Conservation (phyloP, 768 basidiomycete species). For the Mycena galopus region DNA sequence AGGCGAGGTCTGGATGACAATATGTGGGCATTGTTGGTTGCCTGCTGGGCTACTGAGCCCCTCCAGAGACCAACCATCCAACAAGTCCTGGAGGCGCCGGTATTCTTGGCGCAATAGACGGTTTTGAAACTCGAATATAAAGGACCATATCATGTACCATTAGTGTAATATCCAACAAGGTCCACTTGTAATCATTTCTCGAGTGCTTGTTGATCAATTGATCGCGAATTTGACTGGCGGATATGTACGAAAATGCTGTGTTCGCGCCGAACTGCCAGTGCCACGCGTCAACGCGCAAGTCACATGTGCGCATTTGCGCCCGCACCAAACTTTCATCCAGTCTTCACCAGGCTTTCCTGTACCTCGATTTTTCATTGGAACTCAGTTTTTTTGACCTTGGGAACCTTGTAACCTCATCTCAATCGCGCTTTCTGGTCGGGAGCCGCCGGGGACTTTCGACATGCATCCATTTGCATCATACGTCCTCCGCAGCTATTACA, state of each 20-base stretch:
- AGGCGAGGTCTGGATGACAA: constrained; percentile 60
- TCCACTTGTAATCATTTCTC: too few species aligned
- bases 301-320: not conserved
- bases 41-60: constrained; percentile 57
- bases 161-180: too few species aligned
- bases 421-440: not conserved
- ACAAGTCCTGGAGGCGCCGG: constrained; percentile 43
- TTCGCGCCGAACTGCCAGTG: not conserved
- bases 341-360: too few species aligned
- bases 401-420: too few species aligned
- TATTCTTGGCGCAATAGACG: constrained; percentile 16
- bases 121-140: too few species aligned
- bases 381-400: too few species aligned
- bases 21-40: constrained; percentile 58
- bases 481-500: constrained; percentile 90
- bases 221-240: too few species aligned
- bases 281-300: not conserved
- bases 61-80: constrained; percentile 56
- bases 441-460: not conserved
- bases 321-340: too few species aligned
- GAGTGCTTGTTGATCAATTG: too few species aligned
- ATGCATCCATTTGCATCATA: constrained; percentile 89
- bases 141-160: too few species aligned
- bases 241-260: too few species aligned
- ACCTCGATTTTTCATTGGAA: too few species aligned